phyloP scores from a whole-genome alignment of 306 rosid species.

The Castanospermum australe region DNA sequence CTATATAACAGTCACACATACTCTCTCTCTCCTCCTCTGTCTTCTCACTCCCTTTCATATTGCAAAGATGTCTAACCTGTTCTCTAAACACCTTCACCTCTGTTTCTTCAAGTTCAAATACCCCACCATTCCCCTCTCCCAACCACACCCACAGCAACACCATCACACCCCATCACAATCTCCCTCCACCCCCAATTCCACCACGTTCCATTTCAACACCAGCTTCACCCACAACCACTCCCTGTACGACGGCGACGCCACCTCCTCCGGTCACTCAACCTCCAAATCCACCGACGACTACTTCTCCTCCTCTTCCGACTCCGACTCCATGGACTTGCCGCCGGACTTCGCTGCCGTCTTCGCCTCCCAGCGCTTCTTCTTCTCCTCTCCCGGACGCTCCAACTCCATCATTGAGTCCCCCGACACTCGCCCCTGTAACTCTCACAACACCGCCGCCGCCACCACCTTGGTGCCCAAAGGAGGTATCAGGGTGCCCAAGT shows the following conservation, averaged over 20 bases:
- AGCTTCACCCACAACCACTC: conserved; percentile 15
- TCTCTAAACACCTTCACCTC: conserved; percentile 55
- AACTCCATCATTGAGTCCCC: conserved; percentile 78
- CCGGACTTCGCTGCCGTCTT: conserved; percentile 68
- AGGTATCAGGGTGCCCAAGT: conserved; percentile 60
- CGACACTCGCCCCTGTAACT: conserved; percentile 17
- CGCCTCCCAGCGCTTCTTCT: conserved; percentile 82
- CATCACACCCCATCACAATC: conserved; percentile 19
- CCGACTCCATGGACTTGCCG: conserved; percentile 35
- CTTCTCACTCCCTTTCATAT: neutral
- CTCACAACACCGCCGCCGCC: neutral
- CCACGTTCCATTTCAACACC: conserved; percentile 22
- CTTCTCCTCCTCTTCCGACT: conserved; percentile 35
- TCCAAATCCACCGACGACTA: conserved; percentile 34
- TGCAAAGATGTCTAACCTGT: conserved; percentile 46
- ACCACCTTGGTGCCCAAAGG: conserved; percentile 13
- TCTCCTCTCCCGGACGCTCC: conserved; percentile 88
- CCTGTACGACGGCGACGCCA: neutral
- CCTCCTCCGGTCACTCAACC: conserved; percentile 18
- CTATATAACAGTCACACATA: neutral
- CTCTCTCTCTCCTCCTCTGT: neutral
- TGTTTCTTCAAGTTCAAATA: conserved; percentile 74
- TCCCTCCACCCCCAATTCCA: conserved; percentile 8
- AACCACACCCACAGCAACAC: conserved; percentile 27
- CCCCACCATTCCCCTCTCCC: conserved; percentile 41